Evolutionary conservation across 1,284 basidiomycete species (phyloP), one percentile per base, ranked within the genome.

Genomic region (Ceratobasidium sp.): DNA sequence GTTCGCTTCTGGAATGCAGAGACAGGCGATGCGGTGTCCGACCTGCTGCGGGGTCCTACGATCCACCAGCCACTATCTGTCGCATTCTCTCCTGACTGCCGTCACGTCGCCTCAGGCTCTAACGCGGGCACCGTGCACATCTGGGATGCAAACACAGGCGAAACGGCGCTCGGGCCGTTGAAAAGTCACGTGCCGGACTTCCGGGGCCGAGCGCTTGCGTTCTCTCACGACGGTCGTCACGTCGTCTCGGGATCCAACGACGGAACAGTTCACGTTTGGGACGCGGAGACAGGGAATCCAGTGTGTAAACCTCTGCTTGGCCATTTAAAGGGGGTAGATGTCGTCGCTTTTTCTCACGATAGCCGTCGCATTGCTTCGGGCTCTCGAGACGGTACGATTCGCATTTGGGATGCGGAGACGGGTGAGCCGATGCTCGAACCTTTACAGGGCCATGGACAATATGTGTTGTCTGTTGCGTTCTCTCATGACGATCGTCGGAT

Each of bases 381-480:
- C n/a, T 74, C 72, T 13, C n/a, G 9, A 19, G 72, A 74, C 53
- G 5, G 71, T 19, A 74, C 34, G 1, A 63, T 63, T 22, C 71
- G 58, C 31, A 14, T 73, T 14, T 73, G 59, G 58, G 46, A 73
- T 48, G 13, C 53, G 5, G 22, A 46, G 19, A 73, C 59, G 16
- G 39, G 71, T 3, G 14, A 22, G 8, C 37, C 31, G 53, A 8
- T 46, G 43, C 16, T 24, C 6, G 9, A 27, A 11, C 19, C 37
- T 8, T n/a, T 72, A 16, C 31, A 48, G 22, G 54, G 69, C 11
- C 63, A 43, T 37, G 7, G 39, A n/a, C 16, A 31, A 13, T 37
- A 24, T n/a, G 74, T 75, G 19, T 8, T 2, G n/a, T 75, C 43
- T 54, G 53, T 76, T n/a, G 74, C 61, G 8, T 75, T n/a, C n/a